Evolutionary conservation across 148 eudicot species (phyloP).

Genomic region (Chenopodium berlandieri): DNA sequence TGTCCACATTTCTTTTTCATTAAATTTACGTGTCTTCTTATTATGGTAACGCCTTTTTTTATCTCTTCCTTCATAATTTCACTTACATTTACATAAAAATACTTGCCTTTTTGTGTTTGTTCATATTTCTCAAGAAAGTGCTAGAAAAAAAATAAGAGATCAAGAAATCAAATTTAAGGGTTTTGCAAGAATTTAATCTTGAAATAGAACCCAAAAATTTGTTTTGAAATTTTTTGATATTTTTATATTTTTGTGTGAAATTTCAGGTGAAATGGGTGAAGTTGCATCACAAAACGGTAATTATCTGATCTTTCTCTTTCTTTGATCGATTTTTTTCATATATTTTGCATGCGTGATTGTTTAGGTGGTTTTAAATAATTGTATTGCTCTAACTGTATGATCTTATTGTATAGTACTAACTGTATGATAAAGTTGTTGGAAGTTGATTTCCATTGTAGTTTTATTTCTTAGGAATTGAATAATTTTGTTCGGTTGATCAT

Average conservation of each 20-base stretch:
- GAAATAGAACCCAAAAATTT: constrained; percentile 4
- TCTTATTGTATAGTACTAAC: too few species aligned
- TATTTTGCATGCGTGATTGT: background rate
- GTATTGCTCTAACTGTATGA: too few species aligned
- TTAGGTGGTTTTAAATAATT: background rate
- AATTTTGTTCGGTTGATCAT: too few species aligned
- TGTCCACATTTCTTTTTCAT: background rate
- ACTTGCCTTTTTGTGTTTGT: background rate
- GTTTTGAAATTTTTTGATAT: background rate
- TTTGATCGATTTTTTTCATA: background rate
- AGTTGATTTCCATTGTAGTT: too few species aligned
- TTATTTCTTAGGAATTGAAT: too few species aligned
- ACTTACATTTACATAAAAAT: background rate
- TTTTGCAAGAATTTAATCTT: background rate
- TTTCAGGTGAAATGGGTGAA: constrained; percentile 29
- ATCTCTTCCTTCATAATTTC: background rate
- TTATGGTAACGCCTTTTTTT: background rate
- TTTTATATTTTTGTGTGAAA: background rate
- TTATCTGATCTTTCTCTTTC: background rate
- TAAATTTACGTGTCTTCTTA: background rate
- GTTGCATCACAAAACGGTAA: constrained; percentile 24
- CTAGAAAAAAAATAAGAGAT: background rate
- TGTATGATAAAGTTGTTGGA: too few species aligned
- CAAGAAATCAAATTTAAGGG: background rate
- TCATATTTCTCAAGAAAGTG: constrained; percentile 3